Conservation (phyloP, 1,284 basidiomycete genomes). For the Ganoderma sp. region DNA sequence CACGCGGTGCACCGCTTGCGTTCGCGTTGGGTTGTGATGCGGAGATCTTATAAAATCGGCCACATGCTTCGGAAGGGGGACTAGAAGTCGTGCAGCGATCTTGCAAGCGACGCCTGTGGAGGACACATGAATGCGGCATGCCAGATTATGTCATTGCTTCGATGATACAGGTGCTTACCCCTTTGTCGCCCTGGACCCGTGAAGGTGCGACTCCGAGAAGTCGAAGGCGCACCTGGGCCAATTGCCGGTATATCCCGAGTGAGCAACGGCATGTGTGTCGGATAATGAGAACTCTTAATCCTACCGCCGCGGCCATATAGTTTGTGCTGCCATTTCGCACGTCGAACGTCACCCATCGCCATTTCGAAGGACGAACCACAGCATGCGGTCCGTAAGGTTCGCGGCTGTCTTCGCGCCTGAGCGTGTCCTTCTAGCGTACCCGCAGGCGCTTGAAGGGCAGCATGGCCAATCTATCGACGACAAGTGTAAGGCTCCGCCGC, state of each 20-base stretch:
- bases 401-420: background rate
- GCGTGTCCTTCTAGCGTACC: conserved; percentile 3
- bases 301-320: background rate
- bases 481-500: background rate
- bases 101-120: conserved; percentile 1
- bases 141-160: conserved; percentile 2
- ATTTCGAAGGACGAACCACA: background rate
- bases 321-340: background rate
- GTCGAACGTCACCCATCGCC: background rate
- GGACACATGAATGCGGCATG: conserved; percentile 10
- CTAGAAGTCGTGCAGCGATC: conserved; percentile 3
- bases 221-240: background rate
- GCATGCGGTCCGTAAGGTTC: conserved; percentile 2
- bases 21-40: background rate
- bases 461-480: conserved; percentile 3
- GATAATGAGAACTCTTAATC: background rate
- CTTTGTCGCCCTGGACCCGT: conserved; percentile 8
- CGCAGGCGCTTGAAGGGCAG: background rate
- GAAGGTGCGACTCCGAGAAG: background rate
- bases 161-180: conserved; percentile 2
- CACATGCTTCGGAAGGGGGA: background rate
- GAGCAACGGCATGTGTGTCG: background rate
- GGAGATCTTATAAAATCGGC: conserved; percentile 1
- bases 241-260: background rate
- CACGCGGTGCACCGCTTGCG: background rate